Base-by-base conservation (phyloP, 768 basidiomycete genomes). In the Amyloporia xantha region DNA sequence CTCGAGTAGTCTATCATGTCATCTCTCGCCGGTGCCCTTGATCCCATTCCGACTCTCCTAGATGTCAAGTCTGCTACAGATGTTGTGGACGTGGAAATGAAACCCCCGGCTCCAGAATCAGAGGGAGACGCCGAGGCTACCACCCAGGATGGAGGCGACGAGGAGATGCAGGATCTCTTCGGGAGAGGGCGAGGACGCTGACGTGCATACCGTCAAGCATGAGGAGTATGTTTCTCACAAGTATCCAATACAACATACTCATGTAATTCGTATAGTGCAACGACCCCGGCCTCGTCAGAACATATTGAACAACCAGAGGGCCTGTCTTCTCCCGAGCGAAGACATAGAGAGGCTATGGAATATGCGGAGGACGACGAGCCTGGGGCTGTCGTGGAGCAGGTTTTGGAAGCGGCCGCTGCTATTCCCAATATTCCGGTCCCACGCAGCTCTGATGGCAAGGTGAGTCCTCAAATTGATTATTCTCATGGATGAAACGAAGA, bases 391-490 rank as follows among this genome's bases (percentile, higher is more conserved):
- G 65, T 78, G 1, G 77, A 76, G 50, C 74, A 80, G 42, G 71
- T 77, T 49, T 64, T 69, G 21, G 86, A 89, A 57, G 87, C 86
- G 13, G 70, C 83, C 44, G 79, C 91, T 39, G 72, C 78, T 25
- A 82, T 96, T 56, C 92, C 91, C n/a, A 94, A 95, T 60, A 75
- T 93, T 20, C 89, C 88, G 10, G 76, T 85, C 20, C 85, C 91
- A 45, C 78, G 76, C 57, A 83, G 82, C 54, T 85, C 87, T 50
- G 86, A 93, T 63, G 84, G 83, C 47, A 78, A 86, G 61, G 94
- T 94, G 64, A 71, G 82, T 61, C 12, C 42, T 44, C 25, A 28
- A 42, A 30, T 49, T 46, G 21, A 21, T 41, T 11, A 40, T 19
- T 44, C 48, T 20, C 24, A 26, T 11, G 37, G 19, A 15, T 45